These are phyloP conservation scores for Quambalaria eucalypti DNA, from an alignment of 1,284 basidiomycete species.

Conservation along the genomic window DNA sequence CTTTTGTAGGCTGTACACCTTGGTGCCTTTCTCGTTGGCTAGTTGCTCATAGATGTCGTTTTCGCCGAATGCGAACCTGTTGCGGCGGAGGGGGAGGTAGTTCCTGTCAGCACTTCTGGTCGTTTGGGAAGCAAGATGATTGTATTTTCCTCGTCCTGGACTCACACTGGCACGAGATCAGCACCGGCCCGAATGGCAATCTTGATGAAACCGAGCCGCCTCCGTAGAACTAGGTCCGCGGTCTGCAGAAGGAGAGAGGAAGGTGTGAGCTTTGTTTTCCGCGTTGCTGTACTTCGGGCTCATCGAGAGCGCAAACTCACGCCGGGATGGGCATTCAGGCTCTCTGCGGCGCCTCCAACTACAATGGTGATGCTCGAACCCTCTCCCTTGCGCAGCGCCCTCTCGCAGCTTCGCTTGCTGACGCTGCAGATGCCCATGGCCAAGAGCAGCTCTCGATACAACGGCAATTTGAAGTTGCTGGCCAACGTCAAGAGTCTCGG, in stretches of 20 bases:
- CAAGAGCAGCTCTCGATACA: constrained; percentile 79
- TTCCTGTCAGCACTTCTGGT: neutral
- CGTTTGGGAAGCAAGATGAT: neutral
- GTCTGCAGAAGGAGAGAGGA: neutral
- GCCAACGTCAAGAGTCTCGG: constrained; percentile 85
- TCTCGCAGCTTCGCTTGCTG: constrained; percentile 76
- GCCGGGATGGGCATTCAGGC: constrained; percentile 81
- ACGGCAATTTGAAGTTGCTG: constrained; percentile 76
- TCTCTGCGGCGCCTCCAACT: constrained; percentile 91
- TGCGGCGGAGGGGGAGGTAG: neutral
- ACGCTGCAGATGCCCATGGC: constrained; percentile 79
- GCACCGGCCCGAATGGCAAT: constrained; percentile 75
- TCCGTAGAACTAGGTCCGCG: constrained; percentile 53
- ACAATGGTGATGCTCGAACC: constrained; percentile 79
- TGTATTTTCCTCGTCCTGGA: neutral
- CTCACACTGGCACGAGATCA: constrained; percentile 35
- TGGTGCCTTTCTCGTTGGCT: constrained; percentile 84
- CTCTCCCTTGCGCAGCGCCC: constrained; percentile 59
- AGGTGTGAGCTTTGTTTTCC: neutral
- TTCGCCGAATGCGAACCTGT: constrained; percentile 67
- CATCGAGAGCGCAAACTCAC: neutral
- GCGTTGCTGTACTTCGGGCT: neutral
- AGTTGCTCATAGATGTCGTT: constrained; percentile 98
- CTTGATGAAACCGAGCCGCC: constrained; percentile 78
- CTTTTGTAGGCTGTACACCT: constrained; percentile 56